These are phyloP conservation scores for Ophiosphaerella narmari DNA, from an alignment of 2,329 filamentous ascomycete species.

Conservation along the genomic window DNA sequence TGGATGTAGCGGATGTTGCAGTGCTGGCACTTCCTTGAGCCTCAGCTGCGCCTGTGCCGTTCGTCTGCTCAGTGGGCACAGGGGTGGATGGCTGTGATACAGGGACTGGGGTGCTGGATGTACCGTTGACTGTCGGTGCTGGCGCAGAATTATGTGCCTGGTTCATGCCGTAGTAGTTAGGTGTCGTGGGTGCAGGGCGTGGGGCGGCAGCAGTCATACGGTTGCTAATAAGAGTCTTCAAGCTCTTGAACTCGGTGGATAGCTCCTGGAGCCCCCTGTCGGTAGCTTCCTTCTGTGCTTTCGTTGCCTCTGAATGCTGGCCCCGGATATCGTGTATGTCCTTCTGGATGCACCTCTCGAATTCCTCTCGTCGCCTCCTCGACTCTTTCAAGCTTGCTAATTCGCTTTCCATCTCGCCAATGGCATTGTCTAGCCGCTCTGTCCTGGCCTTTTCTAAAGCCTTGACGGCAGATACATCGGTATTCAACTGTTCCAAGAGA, in stretches of 20 bases:
- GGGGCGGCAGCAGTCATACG: slow-evolving; percentile 52
- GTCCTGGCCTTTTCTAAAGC: slow-evolving; percentile 82
- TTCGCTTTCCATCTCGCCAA: slow-evolving; percentile 83
- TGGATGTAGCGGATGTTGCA: slow-evolving; percentile 17
- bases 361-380: slow-evolving; percentile 79
- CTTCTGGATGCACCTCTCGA: slow-evolving; percentile 77
- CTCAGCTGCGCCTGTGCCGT: slow-evolving; percentile 18
- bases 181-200: slow-evolving; percentile 26
- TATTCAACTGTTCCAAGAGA: slow-evolving; percentile 86
- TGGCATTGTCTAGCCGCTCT: slow-evolving; percentile 77
- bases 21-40: slow-evolving; percentile 25
- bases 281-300: slow-evolving; percentile 82
- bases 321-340: slow-evolving; percentile 84
- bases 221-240: slow-evolving; percentile 83
- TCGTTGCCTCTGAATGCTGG: slow-evolving; percentile 83
- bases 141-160: slow-evolving; percentile 23
- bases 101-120: slow-evolving; percentile 24
- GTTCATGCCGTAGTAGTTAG: slow-evolving; percentile 30
- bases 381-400: slow-evolving; percentile 81
- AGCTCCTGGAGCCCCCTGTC: slow-evolving; percentile 84
- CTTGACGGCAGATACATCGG: slow-evolving; percentile 89
- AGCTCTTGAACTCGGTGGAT: slow-evolving; percentile 82
- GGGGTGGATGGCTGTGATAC: slow-evolving; percentile 18
- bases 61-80: slow-evolving; percentile 27
- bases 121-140: slow-evolving; percentile 34